Base-by-base conservation (phyloP, 192 early-diverging fungal genomes). In the Backusella australiensis region DNA sequence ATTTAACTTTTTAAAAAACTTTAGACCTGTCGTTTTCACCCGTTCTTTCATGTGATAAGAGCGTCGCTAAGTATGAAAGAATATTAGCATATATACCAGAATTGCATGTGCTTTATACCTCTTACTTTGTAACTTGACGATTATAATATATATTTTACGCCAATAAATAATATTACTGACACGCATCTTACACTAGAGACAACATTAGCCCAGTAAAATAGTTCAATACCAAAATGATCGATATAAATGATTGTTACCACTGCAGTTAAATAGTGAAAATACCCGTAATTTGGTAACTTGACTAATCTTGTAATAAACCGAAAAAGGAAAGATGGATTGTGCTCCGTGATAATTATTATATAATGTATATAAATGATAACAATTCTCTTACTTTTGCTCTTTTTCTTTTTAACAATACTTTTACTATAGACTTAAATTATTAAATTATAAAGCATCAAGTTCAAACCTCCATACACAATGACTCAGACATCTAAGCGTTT, bases 401-500 rank as follows among this genome's bases (percentile, higher is more conserved):
- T 32, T 32, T 68, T 68, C 35, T 35, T 68, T 68, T n/a, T 34
- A 68, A 5, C 35, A 35, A 34, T 68, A 6, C 7, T 34, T 67
- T 36, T 36, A 67, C 26, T 34, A 68, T 19, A 34, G 7, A 68
- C 1, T 68, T 36, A 17, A 14, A 35, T 68, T 67, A 29, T 12
- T 67, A 67, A 1, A 23, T 17, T 23, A 21, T 56, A 56, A 21
- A 11, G 1, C 8, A 56, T 11, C 26, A 3, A 12, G 3, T 63
- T 63, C 26, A 63, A 63, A 26, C 26, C 2, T 29, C 11, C 29
- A 29, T 63, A 63, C 19, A 49, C 15, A 26, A 71, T 71, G 70
- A 3, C 70, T 17, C 70, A 71, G 23, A 34, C 70, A 49, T 71
- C 70, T 6, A 71, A 71, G 32, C 70, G 70, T 49, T 49, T 71